Evolutionary conservation across 2,329 filamentous ascomycete species (phyloP), one percentile per base, ranked within the genome.

Genomic region (Scortechinia acanthostroma): DNA sequence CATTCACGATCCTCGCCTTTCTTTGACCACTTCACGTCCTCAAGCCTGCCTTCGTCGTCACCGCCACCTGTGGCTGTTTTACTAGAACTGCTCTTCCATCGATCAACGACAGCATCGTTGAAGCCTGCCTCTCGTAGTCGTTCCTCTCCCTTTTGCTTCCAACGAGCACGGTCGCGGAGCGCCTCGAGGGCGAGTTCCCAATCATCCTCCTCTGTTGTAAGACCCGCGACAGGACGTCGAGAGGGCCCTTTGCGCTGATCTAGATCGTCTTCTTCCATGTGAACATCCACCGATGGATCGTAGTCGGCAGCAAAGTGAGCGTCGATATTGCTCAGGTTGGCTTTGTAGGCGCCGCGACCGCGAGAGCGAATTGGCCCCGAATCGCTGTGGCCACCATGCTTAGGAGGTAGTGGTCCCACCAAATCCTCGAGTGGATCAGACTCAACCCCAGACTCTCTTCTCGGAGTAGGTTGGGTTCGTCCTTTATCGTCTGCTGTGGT

Each of bases 1-100:
- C 35, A 40, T 40, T 40, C 35, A 13, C 35, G 35, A 6, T 17
- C 35, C 17, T 40, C 35, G 35, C 35, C 35, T 19, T 40, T 40
- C 35, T 40, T 40, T 6, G 35, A 40, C 35, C 35, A 40, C 17
- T 19, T 10, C 35, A 40, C 35, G 17, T 40, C 35, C 35, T 40
- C 35, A 19, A 19, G 6, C 6, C 17, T 40, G 35, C 35, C 10
- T 17, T 40, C 35, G 10, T 10, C n/a, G n/a, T 30, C n/a, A 30
- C 25, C 25, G 6, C 35, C 35, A 30, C n/a, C 25, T 30, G n/a
- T 10, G 25, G 10, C 25, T 40, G 35, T 13, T 6, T 15, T 15
- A 13, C 13, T 17, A 19, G 35, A 6, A 6, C 20, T 19, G 35
- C 20, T 40, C 35, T 40, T 40, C 35, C 35, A 40, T 17, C 17